These are phyloP conservation scores for Penicillium coffeae DNA, from an alignment of 495 filamentous ascomycete species.

Conservation along the genomic window DNA sequence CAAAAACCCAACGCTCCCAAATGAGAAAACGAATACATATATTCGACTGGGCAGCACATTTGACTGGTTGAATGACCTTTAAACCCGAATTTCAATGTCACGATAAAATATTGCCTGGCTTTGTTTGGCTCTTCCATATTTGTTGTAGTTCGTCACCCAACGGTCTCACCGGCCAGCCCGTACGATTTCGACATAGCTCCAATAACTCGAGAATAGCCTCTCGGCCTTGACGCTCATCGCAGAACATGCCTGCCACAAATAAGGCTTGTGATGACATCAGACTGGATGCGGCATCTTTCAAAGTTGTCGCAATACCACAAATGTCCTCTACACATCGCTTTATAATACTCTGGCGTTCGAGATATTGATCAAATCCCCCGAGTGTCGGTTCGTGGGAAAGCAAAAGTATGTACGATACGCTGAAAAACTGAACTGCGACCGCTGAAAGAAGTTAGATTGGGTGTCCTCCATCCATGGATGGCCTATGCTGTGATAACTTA, in stretches of 20 bases:
- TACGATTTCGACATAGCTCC: constrained; percentile 13
- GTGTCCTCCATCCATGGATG: neutral
- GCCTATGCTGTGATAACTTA: neutral
- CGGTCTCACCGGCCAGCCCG: constrained; percentile 19
- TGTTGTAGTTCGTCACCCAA: constrained; percentile 17
- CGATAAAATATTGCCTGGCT: too few species aligned
- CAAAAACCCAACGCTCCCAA: too few species aligned
- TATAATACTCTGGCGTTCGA: constrained; percentile 14
- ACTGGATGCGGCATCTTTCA: constrained; percentile 20
- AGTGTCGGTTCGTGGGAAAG: constrained; percentile 18
- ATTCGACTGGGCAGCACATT: too few species aligned
- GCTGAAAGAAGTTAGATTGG: constrained; percentile 6
- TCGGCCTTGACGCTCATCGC: constrained; percentile 7
- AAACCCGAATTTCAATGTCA: too few species aligned
- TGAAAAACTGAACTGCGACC: constrained; percentile 21
- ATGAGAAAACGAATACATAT: too few species aligned
- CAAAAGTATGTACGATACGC: constrained; percentile 17
- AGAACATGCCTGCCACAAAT: constrained; percentile 21
- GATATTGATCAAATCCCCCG: constrained; percentile 11
- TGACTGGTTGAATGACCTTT: too few species aligned
- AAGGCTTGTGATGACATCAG: constrained; percentile 29
- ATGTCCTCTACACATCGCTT: constrained; percentile 17
- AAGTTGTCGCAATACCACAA: constrained; percentile 20
- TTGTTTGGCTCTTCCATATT: constrained; percentile 11
- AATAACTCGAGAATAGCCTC: constrained; percentile 18